Evolutionary conservation across 2,329 filamentous ascomycete genomes (phyloP), one percentile per base, ranked within the genome.

Genomic region (Aspergillus brunneoviolaceus): DNA sequence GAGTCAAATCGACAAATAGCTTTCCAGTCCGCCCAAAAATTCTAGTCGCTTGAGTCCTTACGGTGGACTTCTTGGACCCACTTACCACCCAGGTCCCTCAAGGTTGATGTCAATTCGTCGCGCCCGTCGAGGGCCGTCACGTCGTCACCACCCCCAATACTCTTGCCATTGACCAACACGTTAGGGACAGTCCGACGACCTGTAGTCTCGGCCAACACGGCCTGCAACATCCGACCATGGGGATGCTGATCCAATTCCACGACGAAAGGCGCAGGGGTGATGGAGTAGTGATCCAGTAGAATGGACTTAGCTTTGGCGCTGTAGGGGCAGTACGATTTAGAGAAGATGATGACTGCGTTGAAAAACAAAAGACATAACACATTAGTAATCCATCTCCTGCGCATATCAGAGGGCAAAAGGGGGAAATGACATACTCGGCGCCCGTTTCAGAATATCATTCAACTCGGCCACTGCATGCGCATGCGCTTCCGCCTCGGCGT

Each of bases 71-170:
- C 73, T 62, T 74, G 72, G 31, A 89, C 74, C 61, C 87, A 84
- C 72, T 89, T 91, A 25, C 89, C 90, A 29, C 87, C 92, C 73
- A 96, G 81, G 27, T 84, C 83, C 73, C 85, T 86, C 63, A 98
- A 83, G 74, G 87, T 95, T 58, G 85, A 84, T 7, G 87, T 83
- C 62, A 98, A 80, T 59, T 85, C 84, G 64, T 88, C 87, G 33
- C 84, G 82, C 29, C 80, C 76, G 72, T 93, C 87, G 62, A 98
- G 80, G 27, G 85, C 87, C 52, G 86, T 84, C 59, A 99, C 85
- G 62, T 97, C 92, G 72, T 98, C 94, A 53, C 91, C 87, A 23
- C 95, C 95, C 51, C 95, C 95, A 62, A 98, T 91, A 76, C 90
- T 95, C 74, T 89, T 87, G 50, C 92, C 92, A 70, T 92, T 91